phyloP scores from a whole-genome alignment of 139 green algal genomes.

The Chlamydomonas schloesseri region DNA sequence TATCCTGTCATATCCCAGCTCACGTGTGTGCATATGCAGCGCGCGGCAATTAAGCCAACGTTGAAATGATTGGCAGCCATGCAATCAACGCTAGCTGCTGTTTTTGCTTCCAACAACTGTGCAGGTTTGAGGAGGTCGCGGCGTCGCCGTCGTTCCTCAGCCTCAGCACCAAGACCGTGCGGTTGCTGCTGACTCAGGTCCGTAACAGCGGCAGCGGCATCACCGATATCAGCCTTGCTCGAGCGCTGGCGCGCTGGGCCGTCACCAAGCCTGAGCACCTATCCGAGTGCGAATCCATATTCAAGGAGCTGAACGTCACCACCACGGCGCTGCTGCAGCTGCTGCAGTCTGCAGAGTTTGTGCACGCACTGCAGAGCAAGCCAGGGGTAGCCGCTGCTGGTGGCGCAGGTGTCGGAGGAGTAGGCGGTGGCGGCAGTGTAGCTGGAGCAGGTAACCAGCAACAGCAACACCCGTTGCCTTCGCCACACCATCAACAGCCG shows the following conservation, averaged over 20 bases:
- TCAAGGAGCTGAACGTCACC: constrained; percentile 39
- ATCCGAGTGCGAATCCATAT: constrained; percentile 28
- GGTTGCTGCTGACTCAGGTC: constrained; percentile 2
- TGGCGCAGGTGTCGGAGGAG: too few relatives aligned
- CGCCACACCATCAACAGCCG: too few relatives aligned
- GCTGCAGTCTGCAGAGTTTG: constrained; percentile 26
- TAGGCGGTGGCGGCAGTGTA: too few relatives aligned
- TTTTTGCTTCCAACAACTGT: too few relatives aligned
- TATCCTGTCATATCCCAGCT: too few relatives aligned
- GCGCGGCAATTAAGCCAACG: neutral
- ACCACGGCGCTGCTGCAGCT: constrained; percentile 35
- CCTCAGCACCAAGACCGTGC: constrained; percentile 10
- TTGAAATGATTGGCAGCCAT: neutral
- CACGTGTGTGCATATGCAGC: neutral
- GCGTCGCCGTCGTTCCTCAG: neutral
- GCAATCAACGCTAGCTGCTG: too few relatives aligned
- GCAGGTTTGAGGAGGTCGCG: constrained; percentile 32
- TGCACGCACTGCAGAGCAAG: neutral
- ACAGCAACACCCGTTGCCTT: neutral
- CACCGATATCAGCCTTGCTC: constrained; percentile 1
- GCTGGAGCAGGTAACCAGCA: neutral
- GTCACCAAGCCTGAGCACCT: constrained; percentile 13
- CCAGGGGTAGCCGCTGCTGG: neutral
- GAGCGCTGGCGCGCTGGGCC: constrained; percentile 36
- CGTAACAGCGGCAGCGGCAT: neutral